Percentiles rank a stretch among this genome's conserved stretches.
Evolutionary conservation across 2,329 filamentous ascomycete genomes (phyloP).

Genomic region (Thelonectria rubi): DNA sequence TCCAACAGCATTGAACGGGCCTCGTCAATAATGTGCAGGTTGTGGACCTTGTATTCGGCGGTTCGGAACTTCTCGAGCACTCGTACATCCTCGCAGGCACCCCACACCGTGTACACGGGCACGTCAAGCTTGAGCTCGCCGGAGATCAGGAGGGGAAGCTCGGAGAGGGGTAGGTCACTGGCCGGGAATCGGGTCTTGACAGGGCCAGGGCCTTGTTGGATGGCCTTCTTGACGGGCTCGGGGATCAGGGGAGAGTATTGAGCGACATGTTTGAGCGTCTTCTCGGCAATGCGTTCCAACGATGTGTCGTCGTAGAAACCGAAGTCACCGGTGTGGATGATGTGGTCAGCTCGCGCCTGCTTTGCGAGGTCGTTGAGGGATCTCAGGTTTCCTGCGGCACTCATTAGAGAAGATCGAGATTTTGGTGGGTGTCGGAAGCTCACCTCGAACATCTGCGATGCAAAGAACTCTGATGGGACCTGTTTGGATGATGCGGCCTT

Average conservation of each 20-base stretch:
- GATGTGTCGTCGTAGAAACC: conserved; percentile 98
- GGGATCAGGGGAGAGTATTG: conserved; percentile 96
- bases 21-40: conserved; percentile 98
- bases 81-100: conserved; percentile 96
- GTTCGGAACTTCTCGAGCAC: conserved; percentile 98
- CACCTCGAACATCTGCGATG: conserved; percentile 78
- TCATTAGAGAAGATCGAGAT: conserved; percentile 27
- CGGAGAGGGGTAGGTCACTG: conserved; percentile 87
- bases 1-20: conserved; percentile 95
- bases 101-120: conserved; percentile 98
- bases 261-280: conserved; percentile 97
- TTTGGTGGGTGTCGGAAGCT: conserved; percentile 14
- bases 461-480: conserved; percentile 74
- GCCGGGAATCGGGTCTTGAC: conserved; percentile 88
- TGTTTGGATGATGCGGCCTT: conserved; percentile 72
- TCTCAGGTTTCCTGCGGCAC: conserved; percentile 82
- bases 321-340: conserved; percentile 98
- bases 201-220: conserved; percentile 72
- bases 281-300: conserved; percentile 96
- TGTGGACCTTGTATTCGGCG: conserved; percentile 96
- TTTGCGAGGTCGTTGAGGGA: conserved; percentile 97
- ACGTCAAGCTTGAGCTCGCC: conserved; percentile 92
- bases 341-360: conserved; percentile 93
- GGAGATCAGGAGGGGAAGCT: conserved; percentile 87
- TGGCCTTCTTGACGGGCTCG: conserved; percentile 76